Evolutionary conservation across 169 alveolate genomes (phyloP), one percentile per base, ranked within the genome.

Genomic region (Plasmodium knowlesi): DNA sequence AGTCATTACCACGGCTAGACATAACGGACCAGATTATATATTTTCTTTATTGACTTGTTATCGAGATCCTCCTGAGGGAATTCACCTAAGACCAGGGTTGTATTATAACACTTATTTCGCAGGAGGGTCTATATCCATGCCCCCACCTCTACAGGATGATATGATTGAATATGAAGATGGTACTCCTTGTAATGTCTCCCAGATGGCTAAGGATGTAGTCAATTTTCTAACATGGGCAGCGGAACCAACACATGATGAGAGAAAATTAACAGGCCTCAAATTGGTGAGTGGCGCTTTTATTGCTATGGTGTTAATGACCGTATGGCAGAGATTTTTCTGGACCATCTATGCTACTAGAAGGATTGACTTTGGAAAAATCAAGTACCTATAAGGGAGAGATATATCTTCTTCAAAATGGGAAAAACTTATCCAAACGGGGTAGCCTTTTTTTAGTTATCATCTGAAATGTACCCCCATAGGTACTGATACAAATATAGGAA

Each of bases 81-180:
- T 98, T 34, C 99, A 97, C 89, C 98, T 98, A 81, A 98, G 99
- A 53, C 98, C 96, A 80, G 99, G 99, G 41, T 96, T 98, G 82
- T 97, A 98, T 95, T 98, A 97, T 96, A 98, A 98, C 93, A 99
- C 98, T 32, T 98, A 98, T 96, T 98, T 98, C 98, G 98, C 98
- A 67, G 99, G 99, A 83, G 99, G 99, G 97, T 98, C 99, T 73
- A 98, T 98, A 86, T 99, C 99, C 70, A 98, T 98, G 99, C 99
- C 99, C 10, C 99, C 99, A 34, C 99, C 99, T 74, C 98, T 98
- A 43, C 98, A 97, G 96, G 99, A 98, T 93, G 99, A 99, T 46
- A 97, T 98, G 98, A 95, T 98, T 78, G 99, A 98, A 91, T 98
- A 97, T 93, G 99, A 98, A 78, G 99, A 98, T 95, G 99, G 99